Percentiles rank a stretch among this genome's conserved stretches.
These are phyloP conservation scores for Kondoa malvinella DNA, from an alignment of 768 basidiomycete genomes.

Conservation along the genomic window DNA sequence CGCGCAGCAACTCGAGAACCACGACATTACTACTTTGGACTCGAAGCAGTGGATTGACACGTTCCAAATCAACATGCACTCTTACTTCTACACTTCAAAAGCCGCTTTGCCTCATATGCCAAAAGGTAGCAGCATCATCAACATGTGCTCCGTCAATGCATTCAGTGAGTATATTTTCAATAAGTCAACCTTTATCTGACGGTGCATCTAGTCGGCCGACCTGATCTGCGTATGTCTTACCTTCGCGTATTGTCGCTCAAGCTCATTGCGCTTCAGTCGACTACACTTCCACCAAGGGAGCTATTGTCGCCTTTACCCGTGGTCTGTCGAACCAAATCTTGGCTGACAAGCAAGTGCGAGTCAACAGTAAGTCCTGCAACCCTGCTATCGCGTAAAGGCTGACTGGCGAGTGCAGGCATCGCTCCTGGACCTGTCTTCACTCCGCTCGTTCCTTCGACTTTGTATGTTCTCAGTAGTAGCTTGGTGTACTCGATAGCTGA, in stretches of 20 bases:
- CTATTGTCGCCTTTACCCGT: constrained; percentile 38
- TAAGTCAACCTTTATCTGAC: neutral
- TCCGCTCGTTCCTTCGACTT: constrained; percentile 33
- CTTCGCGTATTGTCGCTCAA: too few species aligned
- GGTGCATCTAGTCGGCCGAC: constrained; percentile 30
- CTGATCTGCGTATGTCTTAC: too few species aligned
- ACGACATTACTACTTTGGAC: constrained; percentile 22
- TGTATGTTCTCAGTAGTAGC: too few species aligned
- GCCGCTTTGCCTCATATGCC: constrained; percentile 38
- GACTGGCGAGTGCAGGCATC: constrained; percentile 27
- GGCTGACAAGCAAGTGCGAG: constrained; percentile 39
- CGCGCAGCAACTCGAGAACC: constrained; percentile 33
- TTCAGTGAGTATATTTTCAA: constrained; percentile 24
- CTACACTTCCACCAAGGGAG: constrained; percentile 42
- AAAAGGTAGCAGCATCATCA: constrained; percentile 37
- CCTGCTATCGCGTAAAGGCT: neutral
- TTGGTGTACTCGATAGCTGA: too few species aligned
- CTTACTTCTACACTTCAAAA: constrained; percentile 29
- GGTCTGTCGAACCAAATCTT: constrained; percentile 41
- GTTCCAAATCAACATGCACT: constrained; percentile 21
- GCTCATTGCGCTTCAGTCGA: too few species aligned
- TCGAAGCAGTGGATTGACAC: constrained; percentile 24
- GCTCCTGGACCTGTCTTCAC: constrained; percentile 41
- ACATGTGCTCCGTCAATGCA: constrained; percentile 38
- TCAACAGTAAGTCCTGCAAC: constrained; percentile 32